Evolutionary conservation across 129 eudicot genomes (phyloP), one percentile per base, ranked within the genome.

Genomic region (Solidago caesia): DNA sequence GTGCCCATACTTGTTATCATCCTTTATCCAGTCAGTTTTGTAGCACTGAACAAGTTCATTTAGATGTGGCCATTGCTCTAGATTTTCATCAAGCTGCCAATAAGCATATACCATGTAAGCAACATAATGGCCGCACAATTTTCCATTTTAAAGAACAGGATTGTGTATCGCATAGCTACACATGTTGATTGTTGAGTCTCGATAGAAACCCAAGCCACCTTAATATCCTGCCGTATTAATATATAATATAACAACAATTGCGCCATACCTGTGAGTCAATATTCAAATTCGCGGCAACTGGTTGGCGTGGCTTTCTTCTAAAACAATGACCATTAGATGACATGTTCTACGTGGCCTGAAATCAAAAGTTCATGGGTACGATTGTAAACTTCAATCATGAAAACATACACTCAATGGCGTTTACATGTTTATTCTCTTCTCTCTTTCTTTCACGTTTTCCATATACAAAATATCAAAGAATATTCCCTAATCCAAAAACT

Each of bases 1-100:
- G 82, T 91, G 96, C 49, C 99, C 99, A 85, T 95, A 95, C 84
- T 95, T 95, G 85, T 73, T 78, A 51, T 88, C 96, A 75, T 95
- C 96, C 83, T 91, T 95, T 44, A 91, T 89, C 99, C 99, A 95
- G 69, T 95, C 99, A 82, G 96, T 84, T 73, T 83, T 85, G 80
- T 95, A 84, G 87, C 97, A 88, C 77, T 95, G 99, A 62, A 95
- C 88, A 78, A 95, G 96, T 89, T 95, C 99, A 81, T 84, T 87
- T 67, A 94, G 75, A 87, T 95, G 99, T 63, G 99, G 99, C 97
- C 96, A 91, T 80, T 91, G 99, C 84, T 95, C 99, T 94, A 91
- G 69, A 79, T 95, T 91, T 73, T 95, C 96, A 46, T 95, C 99
- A 77, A 91, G 90, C 99, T 95, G 86, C 67, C 76, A 72, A 65